These are phyloP conservation scores for Flaveria floridana DNA, from an alignment of 140 eudicot species.

Conservation along the genomic window DNA sequence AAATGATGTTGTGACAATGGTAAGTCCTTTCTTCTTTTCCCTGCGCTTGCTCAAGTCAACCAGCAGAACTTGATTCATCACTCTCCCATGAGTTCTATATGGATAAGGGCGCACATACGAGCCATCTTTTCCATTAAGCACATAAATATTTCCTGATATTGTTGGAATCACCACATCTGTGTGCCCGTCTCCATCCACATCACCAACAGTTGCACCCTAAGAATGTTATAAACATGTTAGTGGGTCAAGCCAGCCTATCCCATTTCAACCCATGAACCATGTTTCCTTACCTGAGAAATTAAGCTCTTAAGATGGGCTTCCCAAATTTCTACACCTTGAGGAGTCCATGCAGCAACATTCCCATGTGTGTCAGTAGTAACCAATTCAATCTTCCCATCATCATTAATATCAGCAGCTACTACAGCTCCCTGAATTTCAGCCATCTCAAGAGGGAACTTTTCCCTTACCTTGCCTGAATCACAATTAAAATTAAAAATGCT, in stretches of 20 bases:
- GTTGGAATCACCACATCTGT: constrained; percentile 96
- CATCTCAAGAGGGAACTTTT: constrained; percentile 93
- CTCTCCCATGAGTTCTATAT: constrained; percentile 96
- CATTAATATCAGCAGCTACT: constrained; percentile 91
- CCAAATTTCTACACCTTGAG: constrained; percentile 93
- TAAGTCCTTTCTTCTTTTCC: constrained; percentile 86
- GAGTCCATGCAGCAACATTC: constrained; percentile 97
- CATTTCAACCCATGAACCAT: neutral
- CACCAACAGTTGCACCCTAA: constrained; percentile 82
- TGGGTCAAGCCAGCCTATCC: neutral
- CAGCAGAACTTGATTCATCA: constrained; percentile 86
- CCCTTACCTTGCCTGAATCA: constrained; percentile 79
- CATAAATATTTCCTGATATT: constrained; percentile 85
- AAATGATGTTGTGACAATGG: constrained; percentile 84
- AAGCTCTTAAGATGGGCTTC: constrained; percentile 88
- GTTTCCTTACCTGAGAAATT: constrained; percentile 66
- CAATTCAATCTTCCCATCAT: constrained; percentile 91
- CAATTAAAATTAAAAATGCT: neutral
- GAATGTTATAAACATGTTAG: constrained; percentile 8
- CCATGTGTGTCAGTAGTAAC: constrained; percentile 90
- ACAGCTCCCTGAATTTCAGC: constrained; percentile 99
- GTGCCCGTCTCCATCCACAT: constrained; percentile 96
- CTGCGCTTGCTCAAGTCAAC: constrained; percentile 84
- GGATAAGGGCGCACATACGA: constrained; percentile 81
- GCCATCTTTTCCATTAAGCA: constrained; percentile 91